Conservation (phyloP, 2,329 filamentous ascomycete genomes). For the Arachnomyces sp. region DNA sequence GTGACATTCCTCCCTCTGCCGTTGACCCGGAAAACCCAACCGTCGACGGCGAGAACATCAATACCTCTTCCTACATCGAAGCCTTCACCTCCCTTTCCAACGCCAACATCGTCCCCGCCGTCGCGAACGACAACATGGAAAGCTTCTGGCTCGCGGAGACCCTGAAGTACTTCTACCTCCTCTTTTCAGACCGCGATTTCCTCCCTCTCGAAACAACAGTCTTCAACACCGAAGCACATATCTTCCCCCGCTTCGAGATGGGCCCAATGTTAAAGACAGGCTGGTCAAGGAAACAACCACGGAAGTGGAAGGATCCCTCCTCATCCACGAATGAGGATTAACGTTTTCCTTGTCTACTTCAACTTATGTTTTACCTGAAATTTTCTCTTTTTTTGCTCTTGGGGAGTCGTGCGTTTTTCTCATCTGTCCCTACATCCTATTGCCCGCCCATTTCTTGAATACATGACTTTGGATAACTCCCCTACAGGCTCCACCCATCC, state of each 20-base stretch:
- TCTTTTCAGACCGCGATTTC: constrained; percentile 78
- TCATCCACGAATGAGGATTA: neutral
- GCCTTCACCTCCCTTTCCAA: constrained; percentile 78
- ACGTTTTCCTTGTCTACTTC: neutral
- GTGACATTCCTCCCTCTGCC: neutral
- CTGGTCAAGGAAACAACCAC: constrained; percentile 26
- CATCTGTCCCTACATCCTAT: no score
- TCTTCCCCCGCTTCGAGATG: constrained; percentile 79
- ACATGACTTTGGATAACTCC: no score
- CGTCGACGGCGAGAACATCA: constrained; percentile 12
- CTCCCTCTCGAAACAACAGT: constrained; percentile 81
- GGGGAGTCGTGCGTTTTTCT: no score
- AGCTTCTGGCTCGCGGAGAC: constrained; percentile 99
- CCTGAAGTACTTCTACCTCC: constrained; percentile 91
- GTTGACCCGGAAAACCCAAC: constrained; percentile 13
- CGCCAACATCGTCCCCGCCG: constrained; percentile 64
- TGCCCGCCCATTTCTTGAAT: no score
- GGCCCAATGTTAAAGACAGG: constrained; percentile 38
- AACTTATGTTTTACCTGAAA: no score
- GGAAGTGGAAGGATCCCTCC: neutral
- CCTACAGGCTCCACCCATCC: no score
- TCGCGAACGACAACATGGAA: constrained; percentile 85
- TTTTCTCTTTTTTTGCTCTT: no score
- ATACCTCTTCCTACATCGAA: constrained; percentile 22
- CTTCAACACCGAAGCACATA: constrained; percentile 93